Percentiles rank a stretch among this genome's conserved stretches.
phyloP scores from a whole-genome alignment of 306 rosid genomes.

The Carpinus fangiana region DNA sequence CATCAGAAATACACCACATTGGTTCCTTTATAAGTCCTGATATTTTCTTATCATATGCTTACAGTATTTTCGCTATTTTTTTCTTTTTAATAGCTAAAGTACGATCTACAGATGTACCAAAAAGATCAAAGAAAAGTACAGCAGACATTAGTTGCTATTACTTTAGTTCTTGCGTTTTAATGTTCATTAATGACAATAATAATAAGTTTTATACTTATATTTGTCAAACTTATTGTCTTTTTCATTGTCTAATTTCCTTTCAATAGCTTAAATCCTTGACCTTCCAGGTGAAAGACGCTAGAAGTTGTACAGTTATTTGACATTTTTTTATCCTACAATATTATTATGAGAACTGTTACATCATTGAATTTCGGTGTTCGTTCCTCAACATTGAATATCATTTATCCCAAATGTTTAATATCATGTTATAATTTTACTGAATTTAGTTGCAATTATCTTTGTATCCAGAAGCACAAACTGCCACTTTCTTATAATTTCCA shows the following conservation, averaged over 20 bases:
- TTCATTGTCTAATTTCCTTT: neutral
- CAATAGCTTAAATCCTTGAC: neutral
- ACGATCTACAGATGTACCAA: neutral
- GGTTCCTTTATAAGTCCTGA: neutral
- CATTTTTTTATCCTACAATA: neutral
- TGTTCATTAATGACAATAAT: neutral
- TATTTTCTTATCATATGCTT: neutral
- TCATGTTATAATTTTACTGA: neutral
- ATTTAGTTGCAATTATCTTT: constrained; percentile 8
- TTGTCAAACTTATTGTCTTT: neutral
- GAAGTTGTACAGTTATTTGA: neutral
- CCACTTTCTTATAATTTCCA: constrained; percentile 83
- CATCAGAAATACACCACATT: neutral
- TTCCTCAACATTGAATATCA: neutral
- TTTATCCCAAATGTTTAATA: neutral
- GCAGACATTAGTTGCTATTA: neutral
- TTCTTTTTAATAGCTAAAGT: neutral
- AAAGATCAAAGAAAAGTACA: neutral
- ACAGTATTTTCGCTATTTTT: neutral
- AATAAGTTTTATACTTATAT: neutral
- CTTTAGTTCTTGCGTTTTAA: neutral
- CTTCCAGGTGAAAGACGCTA: neutral
- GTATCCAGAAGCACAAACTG: constrained; percentile 76
- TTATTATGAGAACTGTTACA: neutral
- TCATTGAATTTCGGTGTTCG: neutral